Evolutionary conservation across 345 rosid genomes (phyloP).

Genomic region (Excoecaria agallocha): DNA sequence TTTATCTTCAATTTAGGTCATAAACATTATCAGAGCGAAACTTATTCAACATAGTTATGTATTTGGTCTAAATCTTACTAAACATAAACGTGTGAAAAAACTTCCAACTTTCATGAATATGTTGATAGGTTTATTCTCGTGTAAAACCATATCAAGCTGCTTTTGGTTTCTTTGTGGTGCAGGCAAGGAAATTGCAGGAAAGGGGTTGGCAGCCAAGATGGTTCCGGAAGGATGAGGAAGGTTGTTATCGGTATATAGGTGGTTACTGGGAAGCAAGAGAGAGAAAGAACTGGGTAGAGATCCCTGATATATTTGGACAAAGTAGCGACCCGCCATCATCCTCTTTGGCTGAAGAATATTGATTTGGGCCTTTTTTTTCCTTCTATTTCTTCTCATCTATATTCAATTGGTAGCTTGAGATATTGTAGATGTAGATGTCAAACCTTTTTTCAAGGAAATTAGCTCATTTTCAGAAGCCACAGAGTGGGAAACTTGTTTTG

Average conservation of each 20-base stretch:
- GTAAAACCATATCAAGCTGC: neutral
- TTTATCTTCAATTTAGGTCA: neutral
- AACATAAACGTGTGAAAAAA: neutral
- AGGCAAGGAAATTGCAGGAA: conserved; percentile 98
- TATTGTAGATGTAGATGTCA: neutral
- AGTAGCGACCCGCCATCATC: conserved; percentile 40
- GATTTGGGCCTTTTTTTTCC: conserved; percentile 6
- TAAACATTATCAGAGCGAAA: neutral
- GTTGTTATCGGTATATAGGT: conserved; percentile 75
- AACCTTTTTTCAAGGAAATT: neutral
- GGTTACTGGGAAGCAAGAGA: conserved; percentile 96
- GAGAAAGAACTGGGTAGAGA: conserved; percentile 60
- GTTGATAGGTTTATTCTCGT: too few species aligned
- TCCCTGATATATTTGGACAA: conserved; percentile 77
- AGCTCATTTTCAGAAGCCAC: neutral
- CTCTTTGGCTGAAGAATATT: conserved; percentile 32
- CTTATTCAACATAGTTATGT: neutral
- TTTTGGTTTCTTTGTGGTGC: conserved; percentile 19
- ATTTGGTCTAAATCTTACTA: neutral
- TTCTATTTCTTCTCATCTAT: neutral
- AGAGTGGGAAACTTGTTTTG: neutral
- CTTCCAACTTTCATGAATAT: too few species aligned
- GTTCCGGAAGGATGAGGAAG: conserved; percentile 82
- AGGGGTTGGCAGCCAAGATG: conserved; percentile 98
- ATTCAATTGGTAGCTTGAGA: neutral